Base-by-base conservation (phyloP, 2,329 filamentous ascomycete species). In the Colletotrichum theobromicola region DNA sequence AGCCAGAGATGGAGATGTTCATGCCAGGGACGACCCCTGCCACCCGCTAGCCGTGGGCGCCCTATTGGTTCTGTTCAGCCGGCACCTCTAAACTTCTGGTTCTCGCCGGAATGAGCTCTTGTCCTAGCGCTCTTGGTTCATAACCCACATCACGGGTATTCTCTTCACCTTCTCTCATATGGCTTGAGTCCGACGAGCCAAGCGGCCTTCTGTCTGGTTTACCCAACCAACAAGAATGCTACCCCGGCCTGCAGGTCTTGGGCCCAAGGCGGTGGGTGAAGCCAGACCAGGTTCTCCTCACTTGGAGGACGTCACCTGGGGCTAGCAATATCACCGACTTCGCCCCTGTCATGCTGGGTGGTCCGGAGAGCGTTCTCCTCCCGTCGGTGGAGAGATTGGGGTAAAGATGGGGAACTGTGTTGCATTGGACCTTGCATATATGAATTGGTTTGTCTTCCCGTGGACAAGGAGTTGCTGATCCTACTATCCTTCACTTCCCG, bases 351-450 rank as follows among this genome's bases (percentile, higher is more conserved):
- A 16, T 28, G 50, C 55, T 74, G 64, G 50, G 37, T 42, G 53
- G 65, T 62, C 37, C 53, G 61, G 60, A 61, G 60, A 62, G 60
- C 21, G 21, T 21, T 26, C 58, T 70, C n/a, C 37, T 69, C 65
- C 32, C 28, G 42, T 55, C 65, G 64, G 58, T 30, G 70, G 24
- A 13, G 65, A 66, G 21, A 9, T 74, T 65, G 73, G 60, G 70
- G 64, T 74, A 55, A 58, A 65, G 28, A 61, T 46, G 57, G 37
- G 42, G 28, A n/a, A 26, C 24, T 21, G 30, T 34, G 65, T 74
- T 57, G 55, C 58, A 65, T 69, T 32, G 64, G 70, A 65, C 32
- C 73, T 75, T 75, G 70, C 73, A 75, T 74, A 75, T 74, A 73
- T 73, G 64, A 74, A 62, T 50, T 74, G 60, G 34, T 35, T 35